Base-by-base conservation (phyloP, 805 yeast genomes). In the Kluyveromyces nonfermentans region DNA sequence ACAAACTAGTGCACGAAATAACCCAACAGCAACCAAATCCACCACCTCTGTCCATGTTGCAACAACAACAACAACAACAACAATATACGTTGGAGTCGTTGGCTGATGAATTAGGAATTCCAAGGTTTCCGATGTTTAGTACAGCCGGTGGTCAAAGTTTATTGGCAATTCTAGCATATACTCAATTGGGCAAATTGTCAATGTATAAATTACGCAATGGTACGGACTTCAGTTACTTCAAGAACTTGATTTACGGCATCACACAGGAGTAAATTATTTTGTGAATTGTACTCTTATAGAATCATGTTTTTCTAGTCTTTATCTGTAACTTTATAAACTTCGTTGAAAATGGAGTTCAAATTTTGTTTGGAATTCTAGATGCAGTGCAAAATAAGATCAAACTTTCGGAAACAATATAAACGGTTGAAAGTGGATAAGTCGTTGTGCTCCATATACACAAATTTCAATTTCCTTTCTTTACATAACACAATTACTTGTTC, bases 21-120 rank as follows among this genome's bases (percentile, higher is more conserved):
- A 55, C 54, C 16, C 43, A 50, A 7, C 50, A 52, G 38, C 55
- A 51, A 35, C 56, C 54, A 41, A 46, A 48, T 34, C 54, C 49
- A 16, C 46, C 45, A 7, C 45, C 45, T 15, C 52, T 50, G 33
- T 52, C 45, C 33, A 44, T 35, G 28, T 37, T 18, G 16, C 43
- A 40, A 42, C 46, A 42, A 14, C 47, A 46, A 16, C 36, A 35
- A 19, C 47, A 42, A 14, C 50, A 43, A 34, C 51, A 46, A 30
- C 63, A 59, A 42, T 54, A 51, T 21, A 54, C 62, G 4, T 43
- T 82, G 33, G 85, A 82, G 53, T 69, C 71, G 43, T 64, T 82
- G 46, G 84, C 87, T 0, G 89, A 82, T 55, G 89, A 82, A 44
- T 65, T 82, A 42, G 78, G 80, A 6, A 73, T 82, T 39, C 82